Evolutionary conservation across 2,329 filamentous ascomycete genomes (phyloP).

Genomic region (Fusarium caatingaense): DNA sequence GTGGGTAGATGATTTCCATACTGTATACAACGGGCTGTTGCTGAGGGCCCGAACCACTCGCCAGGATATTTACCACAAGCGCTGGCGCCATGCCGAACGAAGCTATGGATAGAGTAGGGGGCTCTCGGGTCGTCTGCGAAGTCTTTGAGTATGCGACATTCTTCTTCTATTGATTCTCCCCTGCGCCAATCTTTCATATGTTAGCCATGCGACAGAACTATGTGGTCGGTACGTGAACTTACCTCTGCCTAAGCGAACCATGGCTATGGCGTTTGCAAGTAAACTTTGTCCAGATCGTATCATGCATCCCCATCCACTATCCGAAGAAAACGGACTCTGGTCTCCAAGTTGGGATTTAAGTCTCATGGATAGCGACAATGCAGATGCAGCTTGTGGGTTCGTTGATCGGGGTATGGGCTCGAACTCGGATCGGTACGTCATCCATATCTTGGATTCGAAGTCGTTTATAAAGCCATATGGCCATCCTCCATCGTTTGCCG

Average conservation of each 20-base stretch:
- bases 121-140: slow-evolving; percentile 90
- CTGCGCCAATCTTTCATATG: slow-evolving; percentile 75
- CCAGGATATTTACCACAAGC: slow-evolving; percentile 95
- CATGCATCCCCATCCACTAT: slow-evolving; percentile 99
- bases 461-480: slow-evolving; percentile 87
- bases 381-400: slow-evolving; percentile 75
- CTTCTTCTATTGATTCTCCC: slow-evolving; percentile 66
- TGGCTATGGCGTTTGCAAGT: slow-evolving; percentile 83
- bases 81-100: slow-evolving; percentile 86
- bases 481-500: slow-evolving; percentile 72
- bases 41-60: slow-evolving; percentile 99
- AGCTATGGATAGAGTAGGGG: slow-evolving; percentile 94
- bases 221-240: slow-evolving; percentile 41
- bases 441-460: slow-evolving; percentile 93
- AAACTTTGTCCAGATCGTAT: slow-evolving; percentile 95
- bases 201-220: slow-evolving; percentile 19
- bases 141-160: slow-evolving; percentile 77
- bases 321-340: slow-evolving; percentile 85
- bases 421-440: slow-evolving; percentile 95
- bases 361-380: slow-evolving; percentile 85
- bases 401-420: slow-evolving; percentile 81
- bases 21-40: slow-evolving; percentile 94
- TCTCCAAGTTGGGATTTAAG: slow-evolving; percentile 84
- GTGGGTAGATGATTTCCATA: slow-evolving; percentile 59
- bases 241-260: slow-evolving; percentile 83